Conservation (phyloP, 2,329 filamentous ascomycete species). For the Penicillium sp. region DNA sequence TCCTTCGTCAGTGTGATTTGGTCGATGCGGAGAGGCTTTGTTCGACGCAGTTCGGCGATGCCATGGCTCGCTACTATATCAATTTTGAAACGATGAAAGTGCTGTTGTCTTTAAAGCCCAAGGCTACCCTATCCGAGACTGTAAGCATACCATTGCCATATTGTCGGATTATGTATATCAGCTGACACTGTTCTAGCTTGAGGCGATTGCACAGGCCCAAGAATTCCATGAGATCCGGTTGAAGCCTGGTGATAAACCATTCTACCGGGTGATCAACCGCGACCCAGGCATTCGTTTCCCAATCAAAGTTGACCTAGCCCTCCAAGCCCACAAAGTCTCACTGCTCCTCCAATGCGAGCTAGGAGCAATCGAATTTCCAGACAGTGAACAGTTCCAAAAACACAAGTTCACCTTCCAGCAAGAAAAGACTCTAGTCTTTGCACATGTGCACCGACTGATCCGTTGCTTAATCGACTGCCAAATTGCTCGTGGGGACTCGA, state of each 20-base stretch:
- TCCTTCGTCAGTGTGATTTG: conserved; percentile 60
- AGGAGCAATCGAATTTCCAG: conserved; percentile 60
- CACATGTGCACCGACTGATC: conserved; percentile 65
- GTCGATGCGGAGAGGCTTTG: conserved; percentile 53
- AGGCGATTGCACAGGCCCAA: conserved; percentile 60
- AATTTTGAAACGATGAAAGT: conserved; percentile 74
- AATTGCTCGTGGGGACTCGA: conserved; percentile 59
- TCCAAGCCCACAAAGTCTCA: conserved; percentile 69
- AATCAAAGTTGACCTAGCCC: conserved; percentile 63
- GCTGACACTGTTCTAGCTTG: conserved; percentile 52
- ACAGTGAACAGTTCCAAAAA: conserved; percentile 55
- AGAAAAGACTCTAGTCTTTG: conserved; percentile 63
- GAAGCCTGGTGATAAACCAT: conserved; percentile 62
- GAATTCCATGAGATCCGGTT: conserved; percentile 73
- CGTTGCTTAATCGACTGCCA: conserved; percentile 75
- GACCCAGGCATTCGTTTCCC: conserved; percentile 65
- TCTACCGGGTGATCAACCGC: conserved; percentile 70
- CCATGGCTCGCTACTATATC: conserved; percentile 80
- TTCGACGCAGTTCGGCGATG: conserved; percentile 69
- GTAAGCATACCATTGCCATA: conserved; percentile 46
- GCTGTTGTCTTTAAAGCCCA: conserved; percentile 60
- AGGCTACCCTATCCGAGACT: conserved; percentile 62
- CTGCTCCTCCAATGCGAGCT: conserved; percentile 73
- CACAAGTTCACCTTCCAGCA: conserved; percentile 55
- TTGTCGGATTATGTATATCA: not conserved